A percentile compares a stretch with the other conserved stretches of the same genome.
These are phyloP conservation scores for Yarrowia keelungensis DNA, from an alignment of 805 yeast species.

Conservation along the genomic window DNA sequence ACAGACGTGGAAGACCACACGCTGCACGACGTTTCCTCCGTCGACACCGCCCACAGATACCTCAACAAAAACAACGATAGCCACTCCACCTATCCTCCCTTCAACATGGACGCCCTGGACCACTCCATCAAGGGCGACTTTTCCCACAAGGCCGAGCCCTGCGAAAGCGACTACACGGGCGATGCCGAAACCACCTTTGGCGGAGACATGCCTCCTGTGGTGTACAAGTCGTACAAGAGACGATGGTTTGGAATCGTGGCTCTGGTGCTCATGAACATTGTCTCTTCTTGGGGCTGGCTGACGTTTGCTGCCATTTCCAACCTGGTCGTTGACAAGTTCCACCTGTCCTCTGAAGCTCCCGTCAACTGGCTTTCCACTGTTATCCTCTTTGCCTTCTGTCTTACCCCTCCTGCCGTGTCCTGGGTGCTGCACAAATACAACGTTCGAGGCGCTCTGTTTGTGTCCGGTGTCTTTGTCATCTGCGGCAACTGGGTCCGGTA, in stretches of 20 bases:
- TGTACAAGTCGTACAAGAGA: slow-evolving; percentile 46
- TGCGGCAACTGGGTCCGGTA: slow-evolving; percentile 49
- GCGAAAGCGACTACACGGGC: slow-evolving; percentile 6
- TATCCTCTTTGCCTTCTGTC: slow-evolving; percentile 47
- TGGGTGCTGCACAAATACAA: slow-evolving; percentile 44
- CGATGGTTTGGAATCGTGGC: slow-evolving; percentile 49
- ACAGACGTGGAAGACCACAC: slow-evolving; percentile 26
- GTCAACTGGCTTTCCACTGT: slow-evolving; percentile 50
- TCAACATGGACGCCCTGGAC: slow-evolving; percentile 25
- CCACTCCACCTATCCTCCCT: slow-evolving; percentile 25
- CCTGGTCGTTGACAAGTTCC: slow-evolving; percentile 44
- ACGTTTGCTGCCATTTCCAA: slow-evolving; percentile 48
- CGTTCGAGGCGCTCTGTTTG: slow-evolving; percentile 44
- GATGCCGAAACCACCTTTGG: slow-evolving; percentile 33
- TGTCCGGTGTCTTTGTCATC: slow-evolving; percentile 45
- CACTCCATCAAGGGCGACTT: slow-evolving; percentile 10
- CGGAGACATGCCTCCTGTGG: not conserved
- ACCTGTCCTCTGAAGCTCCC: slow-evolving; percentile 44
- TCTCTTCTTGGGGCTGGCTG: slow-evolving; percentile 50
- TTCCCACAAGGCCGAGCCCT: slow-evolving; percentile 14
- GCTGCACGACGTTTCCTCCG: slow-evolving; percentile 20
- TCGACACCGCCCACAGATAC: slow-evolving; percentile 26
- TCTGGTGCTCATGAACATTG: slow-evolving; percentile 47
- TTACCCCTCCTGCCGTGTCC: slow-evolving; percentile 46
- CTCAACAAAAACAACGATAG: slow-evolving; percentile 3